phyloP scores from a whole-genome alignment of 495 filamentous ascomycete species.

The Tuber umbilicatum region DNA sequence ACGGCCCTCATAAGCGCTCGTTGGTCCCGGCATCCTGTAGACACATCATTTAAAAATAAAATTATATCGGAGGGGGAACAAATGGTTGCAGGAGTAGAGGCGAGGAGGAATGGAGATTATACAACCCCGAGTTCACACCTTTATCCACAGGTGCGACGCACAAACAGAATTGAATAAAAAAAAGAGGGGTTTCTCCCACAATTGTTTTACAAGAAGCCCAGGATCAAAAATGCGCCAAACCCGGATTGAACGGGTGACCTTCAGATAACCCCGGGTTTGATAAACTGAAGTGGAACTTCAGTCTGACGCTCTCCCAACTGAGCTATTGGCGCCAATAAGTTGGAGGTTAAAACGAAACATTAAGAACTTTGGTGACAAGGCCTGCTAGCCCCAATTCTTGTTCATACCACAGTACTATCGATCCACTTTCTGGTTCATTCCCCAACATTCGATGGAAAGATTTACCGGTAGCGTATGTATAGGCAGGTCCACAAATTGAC shows the following conservation, averaged over 20 bases:
- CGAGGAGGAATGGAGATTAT: not conserved
- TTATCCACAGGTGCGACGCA: not conserved
- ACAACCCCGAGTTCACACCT: not conserved
- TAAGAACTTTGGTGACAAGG: not conserved
- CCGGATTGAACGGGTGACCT: constrained; percentile 32
- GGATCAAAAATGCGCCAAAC: constrained; percentile 27
- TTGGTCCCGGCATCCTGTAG: not conserved
- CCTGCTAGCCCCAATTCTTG: not conserved
- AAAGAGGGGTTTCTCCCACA: not conserved
- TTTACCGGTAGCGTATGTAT: not conserved
- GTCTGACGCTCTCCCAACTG: constrained; percentile 41
- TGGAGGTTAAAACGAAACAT: not conserved
- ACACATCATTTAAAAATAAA: not conserved
- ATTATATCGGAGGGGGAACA: not conserved
- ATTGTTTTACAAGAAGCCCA: not conserved
- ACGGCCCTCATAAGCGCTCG: not conserved
- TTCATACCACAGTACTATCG: not conserved
- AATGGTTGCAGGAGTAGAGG: not conserved
- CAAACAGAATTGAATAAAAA: not conserved
- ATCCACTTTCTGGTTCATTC: not conserved
- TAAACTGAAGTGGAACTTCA: constrained; percentile 20
- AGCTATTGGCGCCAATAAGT: constrained; percentile 35
- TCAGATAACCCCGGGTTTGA: constrained; percentile 21
- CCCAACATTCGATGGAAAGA: not conserved
- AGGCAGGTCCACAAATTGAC: not conserved